These are phyloP conservation scores for Cladobotryum protrusum DNA, from an alignment of 2,329 filamentous ascomycete genomes.

Conservation along the genomic window DNA sequence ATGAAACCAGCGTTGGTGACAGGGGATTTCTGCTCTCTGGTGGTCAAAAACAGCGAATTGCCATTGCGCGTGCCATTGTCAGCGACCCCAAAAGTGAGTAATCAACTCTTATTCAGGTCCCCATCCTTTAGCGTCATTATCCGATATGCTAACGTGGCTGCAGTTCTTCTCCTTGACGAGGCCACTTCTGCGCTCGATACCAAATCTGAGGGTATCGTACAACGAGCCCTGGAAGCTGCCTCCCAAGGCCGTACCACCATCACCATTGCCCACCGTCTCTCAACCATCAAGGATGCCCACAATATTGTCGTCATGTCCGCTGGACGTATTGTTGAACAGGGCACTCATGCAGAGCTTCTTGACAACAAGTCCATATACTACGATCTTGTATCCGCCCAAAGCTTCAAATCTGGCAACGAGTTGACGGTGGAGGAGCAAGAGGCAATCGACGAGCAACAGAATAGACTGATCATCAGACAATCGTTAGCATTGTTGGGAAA, in stretches of 20 bases:
- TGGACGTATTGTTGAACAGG: conserved; percentile 86
- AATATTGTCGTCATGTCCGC: conserved; percentile 91
- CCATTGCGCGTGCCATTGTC: conserved; percentile 84
- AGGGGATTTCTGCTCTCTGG: conserved; percentile 87
- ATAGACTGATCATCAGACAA: conserved; percentile 43
- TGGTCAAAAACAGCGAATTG: conserved; percentile 93
- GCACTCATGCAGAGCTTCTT: conserved; percentile 71
- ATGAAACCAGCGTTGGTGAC: conserved; percentile 89
- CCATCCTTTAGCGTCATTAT: no score
- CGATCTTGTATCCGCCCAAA: conserved; percentile 21
- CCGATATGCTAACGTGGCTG: no score
- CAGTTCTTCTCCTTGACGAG: conserved; percentile 91
- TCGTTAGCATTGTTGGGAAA: conserved; percentile 34
- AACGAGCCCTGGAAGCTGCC: conserved; percentile 82
- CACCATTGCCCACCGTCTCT: conserved; percentile 89
- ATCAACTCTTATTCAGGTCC: no score
- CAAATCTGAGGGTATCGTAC: conserved; percentile 88
- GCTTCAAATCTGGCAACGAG: conserved; percentile 61
- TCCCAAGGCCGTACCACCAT: conserved; percentile 86
- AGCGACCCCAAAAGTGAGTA: conserved; percentile 66
- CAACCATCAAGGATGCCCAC: conserved; percentile 87
- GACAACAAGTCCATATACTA: conserved; percentile 33
- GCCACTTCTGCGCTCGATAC: conserved; percentile 92
- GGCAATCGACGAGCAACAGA: conserved; percentile 42
- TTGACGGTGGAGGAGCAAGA: conserved; percentile 45